Percentiles rank a stretch among this genome's conserved stretches.
phyloP scores from a whole-genome alignment of 2,329 filamentous ascomycete species.

The Aaosphaeria pasadenensis region DNA sequence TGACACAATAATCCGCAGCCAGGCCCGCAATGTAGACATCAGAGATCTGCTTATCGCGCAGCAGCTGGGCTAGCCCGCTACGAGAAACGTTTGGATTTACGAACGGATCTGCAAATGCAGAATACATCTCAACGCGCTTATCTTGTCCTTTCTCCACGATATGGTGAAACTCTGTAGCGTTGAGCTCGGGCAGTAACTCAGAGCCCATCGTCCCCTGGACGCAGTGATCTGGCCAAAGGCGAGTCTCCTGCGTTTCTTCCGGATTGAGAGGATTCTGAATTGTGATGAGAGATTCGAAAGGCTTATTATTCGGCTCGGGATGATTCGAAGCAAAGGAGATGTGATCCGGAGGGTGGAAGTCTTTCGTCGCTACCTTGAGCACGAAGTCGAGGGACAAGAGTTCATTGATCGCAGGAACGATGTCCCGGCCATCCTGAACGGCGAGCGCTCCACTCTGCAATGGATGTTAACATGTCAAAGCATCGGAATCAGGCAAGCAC shows the following conservation, averaged over 20 bases:
- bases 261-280: slow-evolving; percentile 67
- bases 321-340: slow-evolving; percentile 89
- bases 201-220: slow-evolving; percentile 72
- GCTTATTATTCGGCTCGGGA: slow-evolving; percentile 55
- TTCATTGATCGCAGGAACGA: slow-evolving; percentile 68
- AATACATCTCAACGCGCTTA: slow-evolving; percentile 84
- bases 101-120: slow-evolving; percentile 83
- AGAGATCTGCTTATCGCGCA: slow-evolving; percentile 62
- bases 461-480: neutral
- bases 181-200: slow-evolving; percentile 69
- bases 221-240: slow-evolving; percentile 90
- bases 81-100: slow-evolving; percentile 55
- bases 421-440: slow-evolving; percentile 68
- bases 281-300: slow-evolving; percentile 64
- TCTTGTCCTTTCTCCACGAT: slow-evolving; percentile 78
- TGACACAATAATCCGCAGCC: slow-evolving; percentile 88
- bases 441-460: slow-evolving; percentile 76
- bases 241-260: slow-evolving; percentile 60
- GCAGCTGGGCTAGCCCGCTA: slow-evolving; percentile 58
- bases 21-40: slow-evolving; percentile 84
- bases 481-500: neutral
- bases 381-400: slow-evolving; percentile 71
- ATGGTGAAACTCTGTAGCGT: slow-evolving; percentile 56
- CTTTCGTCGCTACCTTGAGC: slow-evolving; percentile 80
- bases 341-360: slow-evolving; percentile 82